Base-by-base conservation (phyloP, 164 flowering plant species). In the Vitis riparia region DNA sequence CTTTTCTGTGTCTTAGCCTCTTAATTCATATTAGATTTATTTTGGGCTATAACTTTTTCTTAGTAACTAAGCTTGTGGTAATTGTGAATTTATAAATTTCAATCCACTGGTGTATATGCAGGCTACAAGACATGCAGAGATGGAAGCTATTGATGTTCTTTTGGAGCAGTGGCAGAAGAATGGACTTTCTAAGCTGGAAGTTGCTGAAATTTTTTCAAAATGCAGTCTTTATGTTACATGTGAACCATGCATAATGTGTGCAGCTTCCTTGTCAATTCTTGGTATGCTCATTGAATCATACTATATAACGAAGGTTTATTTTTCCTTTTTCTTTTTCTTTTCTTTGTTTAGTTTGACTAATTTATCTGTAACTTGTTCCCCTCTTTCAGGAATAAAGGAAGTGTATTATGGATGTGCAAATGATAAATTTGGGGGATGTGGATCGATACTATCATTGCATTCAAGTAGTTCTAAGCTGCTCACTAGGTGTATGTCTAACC, bases 221-320 rank as follows among this genome's bases (percentile, higher is more conserved):
- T 89, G 96, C 71, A 73, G 53, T 68, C 89, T 95, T 47, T 95
- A 91, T 83, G 99, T 95, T 51, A 95, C 99, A 9, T 95, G 99
- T 82, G 99, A 95, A 83, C 99, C 99, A 12, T 95, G 99, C 75
- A 95, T 95, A 51, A 95, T 95, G 99, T 95, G 99, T 78, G 98
- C 98, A 11, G 77, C 88, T 14, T 93, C 98, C 14, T 83, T 95
- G 51, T 91, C 98, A 23, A 81, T 90, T 72, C 78, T 94, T 66
- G 98, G 97, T 89, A 78, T 77, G 80, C 55, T 51, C 47, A 66
- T 29, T n/a, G 52, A 61, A 68, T 59, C 53, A 16, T 3, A 37
- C 44, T 37, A 37, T 37, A 37, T 2, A 6, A 37, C 5, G 44
- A 2, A 37, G 44, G 30, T 27, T 23, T 17, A 15, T 68, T 62